Conservation (phyloP, 2,329 filamentous ascomycete genomes). For the Metarhizium robertsii region DNA sequence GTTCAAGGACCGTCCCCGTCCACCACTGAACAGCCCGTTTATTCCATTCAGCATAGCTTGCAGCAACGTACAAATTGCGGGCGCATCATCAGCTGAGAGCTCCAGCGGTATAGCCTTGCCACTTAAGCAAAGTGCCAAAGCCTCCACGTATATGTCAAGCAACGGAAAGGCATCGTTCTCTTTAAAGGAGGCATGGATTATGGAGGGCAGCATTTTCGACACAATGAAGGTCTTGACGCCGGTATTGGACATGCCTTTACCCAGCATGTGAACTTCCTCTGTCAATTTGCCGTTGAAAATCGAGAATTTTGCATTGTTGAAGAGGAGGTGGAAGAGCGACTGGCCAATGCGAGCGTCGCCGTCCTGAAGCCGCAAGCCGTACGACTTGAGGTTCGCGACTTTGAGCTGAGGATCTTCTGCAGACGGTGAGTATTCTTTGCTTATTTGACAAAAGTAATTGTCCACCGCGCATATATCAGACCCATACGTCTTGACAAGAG, state of each 20-base stretch:
- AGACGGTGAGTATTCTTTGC: slow-evolving; percentile 45
- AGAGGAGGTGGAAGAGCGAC: slow-evolving; percentile 47
- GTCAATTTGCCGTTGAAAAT: slow-evolving; percentile 38
- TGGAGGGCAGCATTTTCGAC: slow-evolving; percentile 44
- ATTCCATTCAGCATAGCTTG: slow-evolving; percentile 19
- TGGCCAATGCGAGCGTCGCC: slow-evolving; percentile 36
- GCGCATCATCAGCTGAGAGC: slow-evolving; percentile 23
- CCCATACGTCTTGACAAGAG: slow-evolving; percentile 44
- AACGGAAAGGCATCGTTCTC: slow-evolving; percentile 34
- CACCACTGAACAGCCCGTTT: slow-evolving; percentile 12
- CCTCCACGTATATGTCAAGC: slow-evolving; percentile 39
- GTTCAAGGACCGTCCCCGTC: slow-evolving; percentile 10
- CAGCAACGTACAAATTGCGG: slow-evolving; percentile 23
- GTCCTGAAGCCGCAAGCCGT: slow-evolving; percentile 44
- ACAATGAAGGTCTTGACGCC: slow-evolving; percentile 38
- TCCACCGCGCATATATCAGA: slow-evolving; percentile 45
- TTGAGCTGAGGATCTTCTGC: slow-evolving; percentile 47
- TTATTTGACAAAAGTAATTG: slow-evolving; percentile 47
- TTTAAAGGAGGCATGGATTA: slow-evolving; percentile 29
- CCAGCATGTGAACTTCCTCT: slow-evolving; percentile 36
- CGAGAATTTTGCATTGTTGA: slow-evolving; percentile 47
- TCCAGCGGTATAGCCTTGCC: slow-evolving; percentile 26
- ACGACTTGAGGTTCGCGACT: slow-evolving; percentile 44
- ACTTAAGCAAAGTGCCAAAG: slow-evolving; percentile 27
- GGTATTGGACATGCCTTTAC: slow-evolving; percentile 36